These are phyloP conservation scores for Plectosphaerella sp. DNA, from an alignment of 2,329 filamentous ascomycete genomes.

Conservation along the genomic window DNA sequence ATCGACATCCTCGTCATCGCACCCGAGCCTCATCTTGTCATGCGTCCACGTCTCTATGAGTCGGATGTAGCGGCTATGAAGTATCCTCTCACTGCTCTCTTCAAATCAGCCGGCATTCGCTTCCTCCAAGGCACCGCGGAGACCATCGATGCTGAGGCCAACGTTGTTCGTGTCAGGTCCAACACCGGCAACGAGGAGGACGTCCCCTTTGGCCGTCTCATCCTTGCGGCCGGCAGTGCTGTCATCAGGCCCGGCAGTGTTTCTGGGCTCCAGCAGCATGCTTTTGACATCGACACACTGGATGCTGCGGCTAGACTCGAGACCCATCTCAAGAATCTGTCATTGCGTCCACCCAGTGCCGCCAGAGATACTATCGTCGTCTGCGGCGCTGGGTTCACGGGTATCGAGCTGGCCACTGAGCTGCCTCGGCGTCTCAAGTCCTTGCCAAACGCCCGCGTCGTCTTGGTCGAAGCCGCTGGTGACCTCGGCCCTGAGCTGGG, in stretches of 20 bases:
- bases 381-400: conserved; percentile 28
- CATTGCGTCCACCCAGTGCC: conserved; percentile 13
- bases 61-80: conserved; percentile 19
- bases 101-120: conserved; percentile 18
- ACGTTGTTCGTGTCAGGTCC: conserved; percentile 11
- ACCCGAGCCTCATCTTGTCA: conserved; percentile 23
- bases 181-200: conserved; percentile 2
- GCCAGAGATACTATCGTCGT: conserved; percentile 29
- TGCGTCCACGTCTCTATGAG: conserved; percentile 30
- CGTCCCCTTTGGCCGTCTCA: conserved; percentile 25
- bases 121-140: conserved; percentile 19
- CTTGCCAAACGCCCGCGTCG: conserved; percentile 11
- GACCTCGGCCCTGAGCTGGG: conserved; percentile 27
- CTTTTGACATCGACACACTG: conserved; percentile 28
- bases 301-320: conserved; percentile 19
- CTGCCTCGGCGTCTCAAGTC: conserved; percentile 20
- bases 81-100: conserved; percentile 15
- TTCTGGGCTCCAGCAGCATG: conserved; percentile 22
- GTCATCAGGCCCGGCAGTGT: conserved; percentile 21
- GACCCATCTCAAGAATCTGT: conserved; percentile 21
- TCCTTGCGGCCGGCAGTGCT: conserved; percentile 30
- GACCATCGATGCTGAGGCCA: conserved; percentile 12
- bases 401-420: conserved; percentile 25
- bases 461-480: conserved; percentile 22
- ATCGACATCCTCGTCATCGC: conserved; percentile 25